These are phyloP conservation scores for Lagenidium giganteum DNA, from an alignment of 352 stramenopile genomes.

Conservation along the genomic window DNA sequence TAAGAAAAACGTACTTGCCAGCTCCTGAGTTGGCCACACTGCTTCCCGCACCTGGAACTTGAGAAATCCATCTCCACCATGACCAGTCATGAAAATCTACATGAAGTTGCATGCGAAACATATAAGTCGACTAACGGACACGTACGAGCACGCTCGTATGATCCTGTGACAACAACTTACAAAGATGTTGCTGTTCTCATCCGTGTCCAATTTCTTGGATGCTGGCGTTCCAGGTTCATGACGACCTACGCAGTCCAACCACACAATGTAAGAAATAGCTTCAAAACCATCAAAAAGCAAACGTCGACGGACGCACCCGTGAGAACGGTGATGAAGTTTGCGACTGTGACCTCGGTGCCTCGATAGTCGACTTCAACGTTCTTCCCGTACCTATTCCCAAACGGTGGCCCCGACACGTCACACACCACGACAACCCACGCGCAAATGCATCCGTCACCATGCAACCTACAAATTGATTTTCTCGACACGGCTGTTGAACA, in stretches of 20 bases:
- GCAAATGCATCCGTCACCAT: too few relatives aligned
- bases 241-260: slow-evolving; percentile 39
- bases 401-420: slow-evolving; percentile 2
- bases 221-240: slow-evolving; percentile 85
- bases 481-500: slow-evolving; percentile 88
- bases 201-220: slow-evolving; percentile 86
- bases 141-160: slow-evolving; percentile 27
- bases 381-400: slow-evolving; percentile 67
- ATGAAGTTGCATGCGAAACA: too few relatives aligned
- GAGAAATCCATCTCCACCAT: slow-evolving; percentile 96
- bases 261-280: not conserved
- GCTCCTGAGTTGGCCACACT: not conserved
- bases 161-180: slow-evolving; percentile 10
- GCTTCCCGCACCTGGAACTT: slow-evolving; percentile 91
- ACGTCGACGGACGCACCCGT: slow-evolving; percentile 35
- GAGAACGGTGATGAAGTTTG: slow-evolving; percentile 95
- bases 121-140: too few relatives aligned
- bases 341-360: slow-evolving; percentile 94
- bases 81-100: slow-evolving; percentile 91
- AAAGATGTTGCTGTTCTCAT: slow-evolving; percentile 89
- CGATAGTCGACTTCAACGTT: slow-evolving; percentile 94
- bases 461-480: slow-evolving; percentile 82
- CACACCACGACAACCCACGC: not conserved
- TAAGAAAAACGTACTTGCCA: not conserved
- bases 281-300: not conserved